phyloP scores from a whole-genome alignment of 352 stramenopile species.

The Pelagophyceae sp. region DNA sequence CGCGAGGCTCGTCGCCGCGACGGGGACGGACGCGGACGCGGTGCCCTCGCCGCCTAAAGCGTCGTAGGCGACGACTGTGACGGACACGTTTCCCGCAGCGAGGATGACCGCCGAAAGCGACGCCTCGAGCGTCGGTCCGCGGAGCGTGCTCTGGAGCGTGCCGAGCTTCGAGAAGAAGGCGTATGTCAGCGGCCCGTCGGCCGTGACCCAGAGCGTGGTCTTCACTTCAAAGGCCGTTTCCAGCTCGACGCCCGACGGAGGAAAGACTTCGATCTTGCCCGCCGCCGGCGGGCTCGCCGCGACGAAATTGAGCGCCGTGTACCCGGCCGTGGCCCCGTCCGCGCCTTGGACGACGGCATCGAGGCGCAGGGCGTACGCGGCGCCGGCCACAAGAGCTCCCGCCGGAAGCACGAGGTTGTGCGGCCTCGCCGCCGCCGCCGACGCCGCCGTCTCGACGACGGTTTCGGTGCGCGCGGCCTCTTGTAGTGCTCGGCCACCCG shows the following conservation, averaged over 20 bases:
- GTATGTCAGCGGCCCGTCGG: neutral
- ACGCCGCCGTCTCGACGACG: neutral
- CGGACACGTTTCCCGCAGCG: neutral
- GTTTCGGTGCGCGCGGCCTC: no score
- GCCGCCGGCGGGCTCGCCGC: neutral
- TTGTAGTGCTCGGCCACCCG: neutral
- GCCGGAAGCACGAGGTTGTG: neutral
- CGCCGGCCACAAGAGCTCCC: neutral
- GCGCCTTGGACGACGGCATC: neutral
- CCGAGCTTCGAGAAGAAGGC: neutral
- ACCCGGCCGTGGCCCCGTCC: neutral
- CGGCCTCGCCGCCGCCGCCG: neutral
- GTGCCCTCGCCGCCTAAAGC: neutral
- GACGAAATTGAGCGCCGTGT: neutral
- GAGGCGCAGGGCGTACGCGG: neutral
- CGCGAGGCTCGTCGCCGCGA: neutral
- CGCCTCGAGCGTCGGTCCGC: neutral
- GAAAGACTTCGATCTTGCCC: neutral
- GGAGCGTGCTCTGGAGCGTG: neutral
- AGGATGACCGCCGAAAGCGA: neutral
- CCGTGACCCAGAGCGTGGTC: neutral
- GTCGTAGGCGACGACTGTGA: conserved; percentile 13
- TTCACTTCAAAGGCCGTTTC: neutral
- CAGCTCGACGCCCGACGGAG: neutral
- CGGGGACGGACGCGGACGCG: neutral